phyloP scores from a whole-genome alignment of 2,329 filamentous ascomycete species.

The Calonectria hongkongensis region DNA sequence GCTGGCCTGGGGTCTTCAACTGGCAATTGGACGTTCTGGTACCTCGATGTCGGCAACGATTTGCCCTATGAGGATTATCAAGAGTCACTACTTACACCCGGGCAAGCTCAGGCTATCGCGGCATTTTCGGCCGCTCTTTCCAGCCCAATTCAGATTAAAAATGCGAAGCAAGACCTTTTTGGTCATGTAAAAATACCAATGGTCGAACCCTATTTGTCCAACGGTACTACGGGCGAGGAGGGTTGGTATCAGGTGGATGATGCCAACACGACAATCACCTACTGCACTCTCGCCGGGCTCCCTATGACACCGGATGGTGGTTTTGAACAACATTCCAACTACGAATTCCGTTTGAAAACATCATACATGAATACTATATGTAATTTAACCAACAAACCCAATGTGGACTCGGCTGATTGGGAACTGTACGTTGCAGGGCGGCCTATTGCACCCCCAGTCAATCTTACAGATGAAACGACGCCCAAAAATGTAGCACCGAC shows the following conservation, averaged over 20 bases:
- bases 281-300: conserved; percentile 34
- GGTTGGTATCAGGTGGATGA: conserved; percentile 31
- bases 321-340: background rate
- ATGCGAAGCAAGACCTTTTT: conserved; percentile 36
- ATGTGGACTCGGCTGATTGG: background rate
- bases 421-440: background rate
- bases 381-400: background rate
- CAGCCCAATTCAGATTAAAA: conserved; percentile 28
- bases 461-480: background rate
- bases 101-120: background rate
- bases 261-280: conserved; percentile 4
- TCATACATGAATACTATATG: conserved; percentile 27
- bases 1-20: conserved; percentile 13
- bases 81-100: conserved; percentile 16
- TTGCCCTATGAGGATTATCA: conserved; percentile 8
- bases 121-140: conserved; percentile 30
- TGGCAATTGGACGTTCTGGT: conserved; percentile 27
- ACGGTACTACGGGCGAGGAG: background rate
- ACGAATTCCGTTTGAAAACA: conserved; percentile 6
- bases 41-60: conserved; percentile 33
- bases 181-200: conserved; percentile 41
- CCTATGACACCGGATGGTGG: conserved; percentile 19
- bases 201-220: conserved; percentile 23
- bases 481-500: background rate
- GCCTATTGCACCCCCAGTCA: background rate